phyloP scores from a whole-genome alignment of 805 yeast species.

The Pichia gijzeniarum region DNA sequence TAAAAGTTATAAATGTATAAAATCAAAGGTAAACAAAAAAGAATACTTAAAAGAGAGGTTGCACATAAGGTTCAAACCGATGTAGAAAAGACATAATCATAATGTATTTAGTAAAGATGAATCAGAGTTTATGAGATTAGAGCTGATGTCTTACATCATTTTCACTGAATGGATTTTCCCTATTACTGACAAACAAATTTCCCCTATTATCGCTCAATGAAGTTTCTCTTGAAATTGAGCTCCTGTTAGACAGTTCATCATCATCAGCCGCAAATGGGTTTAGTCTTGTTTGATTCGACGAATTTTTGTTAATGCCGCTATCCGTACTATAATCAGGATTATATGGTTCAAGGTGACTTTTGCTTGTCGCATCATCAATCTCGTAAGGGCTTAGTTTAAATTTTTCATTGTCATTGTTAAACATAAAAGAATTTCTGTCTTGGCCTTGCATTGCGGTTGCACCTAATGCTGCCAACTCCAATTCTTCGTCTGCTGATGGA shows the following conservation, averaged over 20 bases:
- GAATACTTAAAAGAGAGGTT: not conserved
- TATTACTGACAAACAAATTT: conserved; percentile 7
- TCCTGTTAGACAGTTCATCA: conserved; percentile 6
- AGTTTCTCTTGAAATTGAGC: not conserved
- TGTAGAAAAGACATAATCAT: not conserved
- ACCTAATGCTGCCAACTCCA: conserved; percentile 69
- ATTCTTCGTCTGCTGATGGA: conserved; percentile 37
- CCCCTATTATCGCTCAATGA: too few relatives aligned
- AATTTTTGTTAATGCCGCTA: conserved; percentile 2
- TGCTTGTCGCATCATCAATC: conserved; percentile 4
- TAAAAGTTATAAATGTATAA: too few relatives aligned
- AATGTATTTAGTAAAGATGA: too few relatives aligned
- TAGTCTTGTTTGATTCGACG: not conserved
- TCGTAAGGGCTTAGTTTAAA: conserved; percentile 7
- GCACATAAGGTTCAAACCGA: not conserved
- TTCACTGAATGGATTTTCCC: conserved; percentile 6
- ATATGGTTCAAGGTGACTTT: conserved; percentile 8
- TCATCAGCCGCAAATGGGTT: not conserved
- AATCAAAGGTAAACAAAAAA: not conserved
- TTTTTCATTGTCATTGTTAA: conserved; percentile 6
- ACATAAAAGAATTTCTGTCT: conserved; percentile 30
- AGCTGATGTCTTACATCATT: not conserved
- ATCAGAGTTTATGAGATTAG: not conserved
- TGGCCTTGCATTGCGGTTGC: conserved; percentile 63
- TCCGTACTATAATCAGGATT: conserved; percentile 7